Percentiles rank a stretch among this genome's conserved stretches.
Evolutionary conservation across 306 rosid species (phyloP).

Genomic region (Medicago arabica): DNA sequence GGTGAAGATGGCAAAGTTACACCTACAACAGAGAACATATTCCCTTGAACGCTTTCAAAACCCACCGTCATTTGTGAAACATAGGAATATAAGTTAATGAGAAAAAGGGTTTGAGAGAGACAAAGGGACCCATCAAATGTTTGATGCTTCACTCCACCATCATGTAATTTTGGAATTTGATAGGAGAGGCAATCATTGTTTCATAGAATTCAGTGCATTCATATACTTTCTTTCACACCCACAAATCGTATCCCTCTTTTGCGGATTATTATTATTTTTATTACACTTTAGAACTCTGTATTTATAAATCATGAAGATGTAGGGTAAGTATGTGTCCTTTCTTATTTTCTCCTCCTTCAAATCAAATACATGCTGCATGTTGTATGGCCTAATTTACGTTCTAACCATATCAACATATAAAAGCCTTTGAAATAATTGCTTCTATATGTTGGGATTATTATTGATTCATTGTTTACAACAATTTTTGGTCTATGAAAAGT

Average conservation of each 20-base stretch:
- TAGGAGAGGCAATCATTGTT: conserved; percentile 65
- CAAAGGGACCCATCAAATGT: conserved; percentile 69
- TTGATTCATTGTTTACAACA: too few relatives aligned
- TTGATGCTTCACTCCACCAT: conserved; percentile 70
- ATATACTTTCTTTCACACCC: conserved; percentile 36
- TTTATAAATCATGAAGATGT: conserved; percentile 54
- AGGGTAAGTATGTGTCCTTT: conserved; percentile 41
- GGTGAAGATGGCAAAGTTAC: conserved; percentile 60
- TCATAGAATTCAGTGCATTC: conserved; percentile 76
- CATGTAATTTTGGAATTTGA: conserved; percentile 69
- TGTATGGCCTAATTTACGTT: background rate
- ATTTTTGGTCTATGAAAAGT: too few relatives aligned
- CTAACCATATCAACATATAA: background rate
- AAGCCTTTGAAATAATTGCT: background rate
- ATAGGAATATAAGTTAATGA: background rate
- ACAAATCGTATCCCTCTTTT: conserved; percentile 45
- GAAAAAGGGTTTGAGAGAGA: conserved; percentile 40
- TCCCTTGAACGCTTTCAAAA: conserved; percentile 32
- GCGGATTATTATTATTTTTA: conserved; percentile 43
- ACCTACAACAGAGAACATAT: conserved; percentile 43
- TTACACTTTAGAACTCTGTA: conserved; percentile 54
- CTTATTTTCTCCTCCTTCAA: background rate
- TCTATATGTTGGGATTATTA: too few relatives aligned
- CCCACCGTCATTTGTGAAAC: conserved; percentile 31
- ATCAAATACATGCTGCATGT: background rate